phyloP scores from a whole-genome alignment of 2,329 filamentous ascomycete species.

The Venturia carpophila region DNA sequence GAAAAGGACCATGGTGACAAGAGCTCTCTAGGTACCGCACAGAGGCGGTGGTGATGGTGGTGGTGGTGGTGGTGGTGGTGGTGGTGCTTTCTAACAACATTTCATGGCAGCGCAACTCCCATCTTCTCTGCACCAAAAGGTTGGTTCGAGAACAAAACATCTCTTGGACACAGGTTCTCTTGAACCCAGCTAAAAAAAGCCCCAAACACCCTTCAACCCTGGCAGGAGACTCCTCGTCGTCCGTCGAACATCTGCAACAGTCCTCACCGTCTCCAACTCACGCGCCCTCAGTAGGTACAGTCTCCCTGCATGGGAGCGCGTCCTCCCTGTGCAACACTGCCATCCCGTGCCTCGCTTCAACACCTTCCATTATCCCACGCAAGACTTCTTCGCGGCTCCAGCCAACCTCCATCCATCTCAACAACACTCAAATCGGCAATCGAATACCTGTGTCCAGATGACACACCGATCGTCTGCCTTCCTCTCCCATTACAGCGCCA shows the following conservation, averaged over 20 bases:
- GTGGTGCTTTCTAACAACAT: too few relatives aligned
- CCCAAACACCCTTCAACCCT: neutral
- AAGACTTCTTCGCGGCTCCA: neutral
- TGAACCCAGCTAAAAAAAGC: too few relatives aligned
- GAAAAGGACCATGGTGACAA: too few relatives aligned
- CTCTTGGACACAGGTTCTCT: neutral
- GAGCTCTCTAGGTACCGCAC: too few relatives aligned
- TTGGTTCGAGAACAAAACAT: neutral
- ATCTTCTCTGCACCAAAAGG: too few relatives aligned
- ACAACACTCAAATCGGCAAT: neutral
- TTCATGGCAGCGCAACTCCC: too few relatives aligned
- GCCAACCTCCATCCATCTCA: neutral
- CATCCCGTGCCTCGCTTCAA: neutral
- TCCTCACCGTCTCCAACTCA: slow-evolving; percentile 13
- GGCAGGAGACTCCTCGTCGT: slow-evolving; percentile 17
- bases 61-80: too few relatives aligned
- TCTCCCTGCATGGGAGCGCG: slow-evolving; percentile 11
- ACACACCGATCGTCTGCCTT: neutral
- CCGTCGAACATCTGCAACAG: slow-evolving; percentile 19
- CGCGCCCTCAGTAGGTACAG: neutral
- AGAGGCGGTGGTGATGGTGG: too few relatives aligned
- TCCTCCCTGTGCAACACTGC: neutral
- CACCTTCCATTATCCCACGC: neutral
- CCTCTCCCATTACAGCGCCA: neutral
- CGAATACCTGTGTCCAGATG: neutral